Evolutionary conservation across 2,329 filamentous ascomycete species (phyloP), one percentile per base, ranked within the genome.

Genomic region (Aureobasidium sp.): DNA sequence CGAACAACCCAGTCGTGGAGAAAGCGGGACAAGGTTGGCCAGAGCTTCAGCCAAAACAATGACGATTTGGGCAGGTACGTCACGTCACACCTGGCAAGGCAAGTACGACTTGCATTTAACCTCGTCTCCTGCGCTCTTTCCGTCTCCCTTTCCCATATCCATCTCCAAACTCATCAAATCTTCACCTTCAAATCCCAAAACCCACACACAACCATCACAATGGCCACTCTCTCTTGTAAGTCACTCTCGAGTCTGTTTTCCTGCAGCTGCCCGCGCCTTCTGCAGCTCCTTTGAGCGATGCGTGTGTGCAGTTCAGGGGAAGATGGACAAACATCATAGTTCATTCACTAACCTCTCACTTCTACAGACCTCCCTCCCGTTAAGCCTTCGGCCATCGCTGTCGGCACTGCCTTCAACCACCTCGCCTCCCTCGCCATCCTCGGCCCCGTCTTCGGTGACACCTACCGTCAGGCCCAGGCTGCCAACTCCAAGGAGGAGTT

Each of bases 401-500:
- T 97, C 73, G 94, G 94, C 79, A 94, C 92, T 66, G 80, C 92
- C 77, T 99, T 97, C 87, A 97, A 89, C 84, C 93, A 99, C 80
- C 87, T 87, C 71, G 83, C 91, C 71, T 94, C 94, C 73, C 87
- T 94, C 67, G 92, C 90, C 66, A 86, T 97, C 70, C 85, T 97
- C 66, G 84, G 86, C 64, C 93, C 93, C 66, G 80, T 97, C 77
- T 96, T 97, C 76, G 93, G 94, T 74, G 88, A 95, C 73, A 93
- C 91, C 73, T 97, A 96, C 84, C 87, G 92, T 79, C 89, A 90
- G 70, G 92, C 93, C 69, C 92, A 96, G 84, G 81, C 85, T 65
- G 86, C 93, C 76, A 93, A 96, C 85, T 90, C 88, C 73, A 96
- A 94, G 82, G 92, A 97, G 80, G 93, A 97, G 81, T 97, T 97